Conservation (phyloP, 2,329 filamentous ascomycete genomes). For the Rhytidhysteron rufulum region DNA sequence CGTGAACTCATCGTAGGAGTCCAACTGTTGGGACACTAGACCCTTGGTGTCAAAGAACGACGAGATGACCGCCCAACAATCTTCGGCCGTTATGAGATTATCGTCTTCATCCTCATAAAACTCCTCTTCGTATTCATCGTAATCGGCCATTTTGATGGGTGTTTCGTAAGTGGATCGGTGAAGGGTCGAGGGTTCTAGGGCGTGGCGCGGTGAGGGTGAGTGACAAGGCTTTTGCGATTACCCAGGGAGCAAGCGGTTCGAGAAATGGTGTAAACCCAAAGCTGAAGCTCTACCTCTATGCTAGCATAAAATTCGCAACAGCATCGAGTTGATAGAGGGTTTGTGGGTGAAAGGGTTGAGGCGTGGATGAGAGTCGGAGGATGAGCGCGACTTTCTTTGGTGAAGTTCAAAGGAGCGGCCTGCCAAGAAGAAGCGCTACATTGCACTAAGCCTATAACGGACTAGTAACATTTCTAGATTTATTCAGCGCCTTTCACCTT, state of each 20-base stretch:
- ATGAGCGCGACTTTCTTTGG: neutral
- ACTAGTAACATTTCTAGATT: no score
- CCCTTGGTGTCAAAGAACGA: slow-evolving; percentile 96
- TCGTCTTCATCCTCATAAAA: slow-evolving; percentile 57
- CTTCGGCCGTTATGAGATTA: slow-evolving; percentile 81
- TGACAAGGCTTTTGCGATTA: neutral
- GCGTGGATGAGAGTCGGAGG: neutral
- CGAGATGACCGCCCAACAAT: slow-evolving; percentile 97
- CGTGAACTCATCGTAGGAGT: slow-evolving; percentile 97
- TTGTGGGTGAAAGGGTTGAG: neutral
- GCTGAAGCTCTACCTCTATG: neutral
- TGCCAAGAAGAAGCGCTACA: no score
- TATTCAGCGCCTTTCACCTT: no score
- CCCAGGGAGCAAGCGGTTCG: neutral
- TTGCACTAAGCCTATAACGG: no score
- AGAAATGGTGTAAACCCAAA: neutral
- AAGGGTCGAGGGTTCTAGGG: neutral
- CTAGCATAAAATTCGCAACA: neutral
- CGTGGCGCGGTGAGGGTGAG: neutral
- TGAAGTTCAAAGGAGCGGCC: neutral
- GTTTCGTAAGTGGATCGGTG: neutral
- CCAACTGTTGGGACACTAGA: slow-evolving; percentile 93
- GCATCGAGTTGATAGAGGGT: neutral
- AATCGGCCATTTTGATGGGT: slow-evolving; percentile 46
- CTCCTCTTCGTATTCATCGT: slow-evolving; percentile 62